phyloP scores from a whole-genome alignment of 2,329 filamentous ascomycete genomes.

The Fusarium sp. region DNA sequence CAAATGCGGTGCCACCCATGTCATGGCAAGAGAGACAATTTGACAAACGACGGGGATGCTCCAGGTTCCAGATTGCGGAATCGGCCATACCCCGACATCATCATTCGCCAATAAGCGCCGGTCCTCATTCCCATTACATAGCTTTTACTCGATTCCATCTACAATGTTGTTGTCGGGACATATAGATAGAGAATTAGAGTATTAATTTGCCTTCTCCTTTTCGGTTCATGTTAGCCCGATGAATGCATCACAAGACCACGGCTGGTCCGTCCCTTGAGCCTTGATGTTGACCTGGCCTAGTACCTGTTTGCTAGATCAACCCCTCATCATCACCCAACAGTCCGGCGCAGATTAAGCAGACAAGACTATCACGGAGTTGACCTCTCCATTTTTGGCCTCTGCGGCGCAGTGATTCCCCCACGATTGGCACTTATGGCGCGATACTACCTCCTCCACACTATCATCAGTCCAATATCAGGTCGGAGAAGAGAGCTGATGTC shows the following conservation, averaged over 20 bases:
- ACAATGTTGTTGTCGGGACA: slow-evolving; percentile 17
- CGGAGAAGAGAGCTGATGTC: slow-evolving; percentile 28
- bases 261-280: slow-evolving; percentile 36
- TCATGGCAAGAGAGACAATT: slow-evolving; percentile 18
- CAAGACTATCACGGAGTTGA: neutral
- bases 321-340: slow-evolving; percentile 12
- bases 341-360: neutral
- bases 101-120: slow-evolving; percentile 42
- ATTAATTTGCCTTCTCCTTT: slow-evolving; percentile 24
- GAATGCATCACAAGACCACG: slow-evolving; percentile 42
- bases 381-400: neutral
- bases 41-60: slow-evolving; percentile 16
- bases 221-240: slow-evolving; percentile 27
- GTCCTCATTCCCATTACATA: slow-evolving; percentile 42
- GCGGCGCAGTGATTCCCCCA: slow-evolving; percentile 35
- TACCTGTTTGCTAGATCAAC: slow-evolving; percentile 36
- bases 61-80: slow-evolving; percentile 34
- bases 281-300: slow-evolving; percentile 17
- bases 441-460: slow-evolving; percentile 31
- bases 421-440: slow-evolving; percentile 40
- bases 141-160: slow-evolving; percentile 44
- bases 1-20: slow-evolving; percentile 31
- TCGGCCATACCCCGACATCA: slow-evolving; percentile 21
- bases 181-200: slow-evolving; percentile 4
- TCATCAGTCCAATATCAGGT: slow-evolving; percentile 16